phyloP scores from a whole-genome alignment of 1,139 yeast genomes.

The Hemisphaericaspora xylanilytica region DNA sequence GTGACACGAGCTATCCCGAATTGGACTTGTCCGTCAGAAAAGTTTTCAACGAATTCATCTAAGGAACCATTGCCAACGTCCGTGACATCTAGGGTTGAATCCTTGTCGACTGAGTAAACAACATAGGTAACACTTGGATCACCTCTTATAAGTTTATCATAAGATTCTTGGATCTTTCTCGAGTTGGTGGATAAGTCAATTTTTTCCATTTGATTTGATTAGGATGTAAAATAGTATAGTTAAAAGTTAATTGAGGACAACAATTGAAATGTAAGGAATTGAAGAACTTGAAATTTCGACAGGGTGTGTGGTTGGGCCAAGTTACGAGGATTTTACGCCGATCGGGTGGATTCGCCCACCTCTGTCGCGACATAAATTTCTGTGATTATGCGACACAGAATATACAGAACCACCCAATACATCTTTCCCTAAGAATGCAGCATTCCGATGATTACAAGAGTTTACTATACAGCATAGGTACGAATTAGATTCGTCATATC shows the following conservation, averaged over 20 bases:
- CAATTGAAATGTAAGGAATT: too few species aligned
- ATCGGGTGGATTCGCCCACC: too few species aligned
- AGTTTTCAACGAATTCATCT: constrained; percentile 74
- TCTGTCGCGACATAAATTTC: too few species aligned
- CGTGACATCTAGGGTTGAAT: constrained; percentile 56
- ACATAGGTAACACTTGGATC: constrained; percentile 56
- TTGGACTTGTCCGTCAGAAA: constrained; percentile 86
- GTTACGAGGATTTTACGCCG: too few species aligned
- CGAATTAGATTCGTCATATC: too few species aligned
- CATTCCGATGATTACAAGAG: too few species aligned
- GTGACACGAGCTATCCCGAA: constrained; percentile 86
- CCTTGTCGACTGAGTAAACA: constrained; percentile 60
- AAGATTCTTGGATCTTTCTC: constrained; percentile 58
- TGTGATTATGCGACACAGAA: too few species aligned
- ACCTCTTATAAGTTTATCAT: constrained; percentile 64
- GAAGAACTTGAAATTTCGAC: neutral
- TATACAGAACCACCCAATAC: too few species aligned
- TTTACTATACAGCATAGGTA: too few species aligned
- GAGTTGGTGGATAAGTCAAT: constrained; percentile 58
- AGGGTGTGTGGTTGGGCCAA: neutral
- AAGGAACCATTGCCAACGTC: constrained; percentile 64
- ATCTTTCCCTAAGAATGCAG: too few species aligned
- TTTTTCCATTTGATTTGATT: constrained; percentile 45
- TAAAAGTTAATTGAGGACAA: too few species aligned
- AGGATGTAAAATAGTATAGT: too few species aligned